Evolutionary conservation across 2,329 filamentous ascomycete genomes (phyloP), one percentile per base, ranked within the genome.

Genomic region (Colletotrichum eleusines): DNA sequence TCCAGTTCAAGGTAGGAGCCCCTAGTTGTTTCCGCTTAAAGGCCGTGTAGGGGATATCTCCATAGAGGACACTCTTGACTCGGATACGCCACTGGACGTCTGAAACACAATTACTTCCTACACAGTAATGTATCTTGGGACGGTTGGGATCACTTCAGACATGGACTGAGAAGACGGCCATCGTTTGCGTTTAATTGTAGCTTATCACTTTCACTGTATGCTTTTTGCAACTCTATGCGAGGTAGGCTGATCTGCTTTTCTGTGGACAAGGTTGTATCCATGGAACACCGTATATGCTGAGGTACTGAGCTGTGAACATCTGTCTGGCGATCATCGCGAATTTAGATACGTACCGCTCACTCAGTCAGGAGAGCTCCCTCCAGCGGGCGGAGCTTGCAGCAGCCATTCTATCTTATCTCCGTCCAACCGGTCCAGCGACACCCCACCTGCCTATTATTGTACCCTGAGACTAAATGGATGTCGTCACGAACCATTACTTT

Each of bases 361-460:
- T 18, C 23, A 9, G 20, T 18, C 14, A 26, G 16, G 28, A 44
- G n/a, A n/a, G n/a, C n/a, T n/a, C n/a, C 31, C 31, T 61, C 23
- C 59, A 51, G 44, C 59, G 48, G 59, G 59, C 20, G 69, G 58
- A 71, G 58, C 69, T 63, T 69, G 62, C 63, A 54, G 44, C 20
- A 71, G 64, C 46, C 69, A 55, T 35, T 60, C 18, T 72, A 70
- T 72, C 69, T 72, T 72, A 72, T 72, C 69, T 72, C 69, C 69
- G 69, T 50, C 66, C 42, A 16, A 57, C 48, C 50, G 69, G 69
- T 59, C 35, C 69, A 31, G 23, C 48, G 33, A 55, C 23, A 48
- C 69, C 69, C 69, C 69, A 70, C 69, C 46, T 72, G 5, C n/a
- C n/a, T n/a, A n/a, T n/a, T n/a, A n/a, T n/a, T n/a, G 9, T 40